phyloP scores from a whole-genome alignment of 2,329 filamentous ascomycete genomes.

The Ophiostoma sp. region DNA sequence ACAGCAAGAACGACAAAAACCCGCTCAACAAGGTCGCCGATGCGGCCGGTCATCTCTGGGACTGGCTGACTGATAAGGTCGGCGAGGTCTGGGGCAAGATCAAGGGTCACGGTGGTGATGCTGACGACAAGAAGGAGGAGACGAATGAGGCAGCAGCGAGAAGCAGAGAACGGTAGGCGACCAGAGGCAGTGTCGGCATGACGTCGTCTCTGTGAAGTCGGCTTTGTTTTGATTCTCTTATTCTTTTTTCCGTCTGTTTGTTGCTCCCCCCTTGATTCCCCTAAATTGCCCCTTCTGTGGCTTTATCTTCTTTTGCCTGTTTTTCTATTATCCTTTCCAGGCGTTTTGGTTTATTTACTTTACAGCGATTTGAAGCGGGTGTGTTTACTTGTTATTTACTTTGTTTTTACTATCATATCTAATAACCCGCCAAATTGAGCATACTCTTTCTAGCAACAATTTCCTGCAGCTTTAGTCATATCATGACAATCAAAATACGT shows the following conservation, averaged over 20 bases:
- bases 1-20: constrained; percentile 32
- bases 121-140: not conserved
- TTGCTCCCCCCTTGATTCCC: not conserved
- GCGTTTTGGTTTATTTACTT: not conserved
- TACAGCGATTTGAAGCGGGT: not conserved
- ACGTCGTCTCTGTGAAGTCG: not conserved
- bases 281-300: not conserved
- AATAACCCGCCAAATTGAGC: not conserved
- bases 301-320: not conserved
- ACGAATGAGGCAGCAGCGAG: not conserved
- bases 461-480: too few relatives aligned
- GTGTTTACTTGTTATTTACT: not conserved
- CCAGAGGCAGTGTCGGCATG: not conserved
- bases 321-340: not conserved
- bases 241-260: not conserved
- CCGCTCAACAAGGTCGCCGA: constrained; percentile 36
- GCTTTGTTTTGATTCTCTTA: not conserved
- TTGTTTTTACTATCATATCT: not conserved
- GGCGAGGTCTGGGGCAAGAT: constrained; percentile 50
- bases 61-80: constrained; percentile 54
- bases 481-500: not conserved
- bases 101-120: constrained; percentile 30
- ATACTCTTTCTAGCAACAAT: not conserved
- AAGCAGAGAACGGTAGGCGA: not conserved
- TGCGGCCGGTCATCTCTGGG: constrained; percentile 46